Evolutionary conservation across 495 filamentous ascomycete genomes (phyloP).

Genomic region (Friedmanniomyces endolithicus): DNA sequence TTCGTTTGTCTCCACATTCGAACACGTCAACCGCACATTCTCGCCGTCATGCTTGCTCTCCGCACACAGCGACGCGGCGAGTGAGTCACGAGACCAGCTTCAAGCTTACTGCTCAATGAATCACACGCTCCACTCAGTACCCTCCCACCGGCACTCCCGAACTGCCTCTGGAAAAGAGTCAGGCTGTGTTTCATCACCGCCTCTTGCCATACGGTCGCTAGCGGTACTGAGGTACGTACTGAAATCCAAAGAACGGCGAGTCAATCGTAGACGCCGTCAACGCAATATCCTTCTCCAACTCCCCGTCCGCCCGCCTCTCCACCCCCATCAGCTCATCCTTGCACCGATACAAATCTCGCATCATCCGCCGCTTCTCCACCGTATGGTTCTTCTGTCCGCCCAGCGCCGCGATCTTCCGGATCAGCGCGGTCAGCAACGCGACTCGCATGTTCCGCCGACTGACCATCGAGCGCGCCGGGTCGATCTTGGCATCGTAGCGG

Average conservation of each 20-base stretch:
- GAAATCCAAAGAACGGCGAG: not conserved
- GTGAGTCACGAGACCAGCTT: too few species aligned
- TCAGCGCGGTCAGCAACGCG: not conserved
- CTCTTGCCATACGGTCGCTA: not conserved
- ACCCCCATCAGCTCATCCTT: not conserved
- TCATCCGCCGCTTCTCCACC: not conserved
- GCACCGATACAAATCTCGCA: not conserved
- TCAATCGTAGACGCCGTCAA: not conserved
- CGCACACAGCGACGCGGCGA: too few species aligned
- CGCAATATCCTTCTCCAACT: not conserved
- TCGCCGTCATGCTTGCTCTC: too few species aligned
- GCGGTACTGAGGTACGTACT: not conserved
- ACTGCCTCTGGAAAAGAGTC: not conserved
- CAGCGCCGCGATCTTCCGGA: not conserved
- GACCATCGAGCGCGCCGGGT: not conserved
- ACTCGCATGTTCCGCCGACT: not conserved
- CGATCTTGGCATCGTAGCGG: constrained; percentile 1
- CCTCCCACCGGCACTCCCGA: not conserved
- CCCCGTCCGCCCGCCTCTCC: not conserved
- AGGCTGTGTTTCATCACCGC: not conserved
- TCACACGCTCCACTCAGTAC: not conserved
- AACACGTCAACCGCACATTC: too few species aligned
- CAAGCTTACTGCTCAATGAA: too few species aligned
- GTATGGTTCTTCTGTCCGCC: not conserved
- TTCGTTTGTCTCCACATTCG: too few species aligned